Conservation (phyloP, 805 yeast genomes). For the Candida morakotiae region DNA sequence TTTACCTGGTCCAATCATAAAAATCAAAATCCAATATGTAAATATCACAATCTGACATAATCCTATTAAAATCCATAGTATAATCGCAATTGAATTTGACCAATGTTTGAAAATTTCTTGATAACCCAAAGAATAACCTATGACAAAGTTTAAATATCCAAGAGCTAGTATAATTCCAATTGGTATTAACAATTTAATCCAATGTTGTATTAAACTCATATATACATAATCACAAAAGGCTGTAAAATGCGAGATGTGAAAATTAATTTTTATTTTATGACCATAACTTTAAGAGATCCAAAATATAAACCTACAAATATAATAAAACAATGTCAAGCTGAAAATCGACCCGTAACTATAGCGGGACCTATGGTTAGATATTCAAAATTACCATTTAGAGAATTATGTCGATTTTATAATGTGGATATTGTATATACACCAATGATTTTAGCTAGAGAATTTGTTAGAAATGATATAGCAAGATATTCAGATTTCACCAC, state of each 20-base stretch:
- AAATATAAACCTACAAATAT: constrained; percentile 31
- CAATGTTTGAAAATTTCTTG: constrained; percentile 26
- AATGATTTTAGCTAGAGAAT: constrained; percentile 94
- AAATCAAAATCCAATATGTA: constrained; percentile 43
- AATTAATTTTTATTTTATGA: too few relatives aligned
- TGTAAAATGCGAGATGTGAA: too few relatives aligned
- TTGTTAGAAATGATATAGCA: constrained; percentile 79
- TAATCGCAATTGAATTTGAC: constrained; percentile 29
- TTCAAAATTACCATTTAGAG: constrained; percentile 89
- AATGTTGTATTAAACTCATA: constrained; percentile 2
- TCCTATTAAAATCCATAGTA: constrained; percentile 29
- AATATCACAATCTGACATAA: constrained; percentile 17
- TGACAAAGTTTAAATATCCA: constrained; percentile 43
- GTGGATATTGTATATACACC: constrained; percentile 90
- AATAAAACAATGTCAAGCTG: constrained; percentile 19
- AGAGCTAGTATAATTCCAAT: constrained; percentile 20
- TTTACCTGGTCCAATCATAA: constrained; percentile 56
- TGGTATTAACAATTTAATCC: constrained; percentile 22
- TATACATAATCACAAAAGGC: too few relatives aligned
- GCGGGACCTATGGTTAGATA: constrained; percentile 97
- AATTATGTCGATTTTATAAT: constrained; percentile 62
- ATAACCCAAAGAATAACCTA: constrained; percentile 44
- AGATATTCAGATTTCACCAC: constrained; percentile 83
- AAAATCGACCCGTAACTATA: constrained; percentile 34
- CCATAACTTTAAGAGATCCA: too few relatives aligned